phyloP scores from a whole-genome alignment of 2,329 filamentous ascomycete species.

The Aspergillus ochraceoroseus region DNA sequence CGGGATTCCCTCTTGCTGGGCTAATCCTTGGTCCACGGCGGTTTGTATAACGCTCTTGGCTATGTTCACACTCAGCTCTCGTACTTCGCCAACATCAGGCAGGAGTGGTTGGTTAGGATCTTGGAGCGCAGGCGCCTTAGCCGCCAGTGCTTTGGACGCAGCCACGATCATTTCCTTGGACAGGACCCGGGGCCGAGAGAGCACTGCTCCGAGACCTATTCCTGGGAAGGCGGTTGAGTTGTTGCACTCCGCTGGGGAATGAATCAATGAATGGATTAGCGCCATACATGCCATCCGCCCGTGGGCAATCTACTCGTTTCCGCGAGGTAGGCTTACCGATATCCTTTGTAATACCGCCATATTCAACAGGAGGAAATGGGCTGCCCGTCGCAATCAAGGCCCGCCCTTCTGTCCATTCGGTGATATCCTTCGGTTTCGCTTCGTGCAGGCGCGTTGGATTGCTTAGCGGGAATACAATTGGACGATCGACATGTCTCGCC shows the following conservation, averaged over 20 bases:
- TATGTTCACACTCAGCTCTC: slow-evolving; percentile 71
- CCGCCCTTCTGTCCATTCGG: slow-evolving; percentile 70
- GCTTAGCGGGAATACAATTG: slow-evolving; percentile 75
- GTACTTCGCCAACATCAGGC: slow-evolving; percentile 69
- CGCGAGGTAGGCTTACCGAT: slow-evolving; percentile 47
- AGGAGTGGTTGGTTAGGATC: slow-evolving; percentile 63
- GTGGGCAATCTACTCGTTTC: too few species aligned
- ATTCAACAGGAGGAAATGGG: slow-evolving; percentile 70
- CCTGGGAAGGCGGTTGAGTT: slow-evolving; percentile 82
- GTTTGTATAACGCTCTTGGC: slow-evolving; percentile 69
- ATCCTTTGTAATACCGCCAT: slow-evolving; percentile 51
- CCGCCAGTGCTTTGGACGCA: slow-evolving; percentile 67
- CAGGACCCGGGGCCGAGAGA: slow-evolving; percentile 62
- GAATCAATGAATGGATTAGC: slow-evolving; percentile 18
- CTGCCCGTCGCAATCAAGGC: slow-evolving; percentile 78
- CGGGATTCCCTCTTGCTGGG: slow-evolving; percentile 62
- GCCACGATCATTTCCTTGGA: slow-evolving; percentile 77
- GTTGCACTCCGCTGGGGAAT: slow-evolving; percentile 69
- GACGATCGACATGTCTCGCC: slow-evolving; percentile 65
- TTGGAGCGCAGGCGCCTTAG: slow-evolving; percentile 63
- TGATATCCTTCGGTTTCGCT: slow-evolving; percentile 69
- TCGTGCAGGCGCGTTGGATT: slow-evolving; percentile 84
- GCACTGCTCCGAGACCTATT: slow-evolving; percentile 73
- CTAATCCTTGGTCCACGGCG: slow-evolving; percentile 64
- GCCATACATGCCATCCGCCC: too few species aligned